Conservation (phyloP, 768 basidiomycete genomes). For the Psilocybe subaeruginosa region DNA sequence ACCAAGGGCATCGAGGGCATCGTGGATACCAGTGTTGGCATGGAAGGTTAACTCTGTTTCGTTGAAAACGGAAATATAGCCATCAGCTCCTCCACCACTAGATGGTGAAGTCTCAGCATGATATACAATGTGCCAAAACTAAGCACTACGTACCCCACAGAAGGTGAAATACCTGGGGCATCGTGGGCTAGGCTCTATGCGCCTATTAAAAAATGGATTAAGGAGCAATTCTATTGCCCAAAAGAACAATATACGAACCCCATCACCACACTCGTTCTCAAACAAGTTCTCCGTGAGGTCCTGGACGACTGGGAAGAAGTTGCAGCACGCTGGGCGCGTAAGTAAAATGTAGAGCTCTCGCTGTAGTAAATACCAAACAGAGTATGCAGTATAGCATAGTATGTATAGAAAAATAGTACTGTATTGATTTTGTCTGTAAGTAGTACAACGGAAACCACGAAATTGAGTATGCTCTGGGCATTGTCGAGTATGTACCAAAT, state of each 20-base stretch:
- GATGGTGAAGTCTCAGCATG: neutral
- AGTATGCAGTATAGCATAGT: no score
- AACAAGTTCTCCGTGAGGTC: conserved; percentile 10
- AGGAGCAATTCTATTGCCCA: neutral
- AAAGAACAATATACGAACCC: neutral
- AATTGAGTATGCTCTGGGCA: no score
- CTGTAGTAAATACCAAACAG: no score
- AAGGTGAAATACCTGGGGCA: conserved; percentile 44
- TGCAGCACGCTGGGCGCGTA: neutral
- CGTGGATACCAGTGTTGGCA: conserved; percentile 47
- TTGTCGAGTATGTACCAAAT: no score
- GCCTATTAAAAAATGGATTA: conserved; percentile 12
- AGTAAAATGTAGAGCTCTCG: no score
- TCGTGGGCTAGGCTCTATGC: conserved; percentile 41
- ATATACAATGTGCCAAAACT: neutral
- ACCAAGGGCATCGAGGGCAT: conserved; percentile 38
- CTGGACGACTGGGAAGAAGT: conserved; percentile 7
- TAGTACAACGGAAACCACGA: no score
- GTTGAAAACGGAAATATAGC: conserved; percentile 49
- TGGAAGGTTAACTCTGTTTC: conserved; percentile 43
- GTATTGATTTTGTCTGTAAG: no score
- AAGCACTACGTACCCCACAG: conserved; percentile 27
- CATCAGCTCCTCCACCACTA: conserved; percentile 50
- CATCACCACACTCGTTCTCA: conserved; percentile 12
- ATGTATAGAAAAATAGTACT: no score